Conservation (phyloP, 2,329 filamentous ascomycete species). For the Catunica adiposa region DNA sequence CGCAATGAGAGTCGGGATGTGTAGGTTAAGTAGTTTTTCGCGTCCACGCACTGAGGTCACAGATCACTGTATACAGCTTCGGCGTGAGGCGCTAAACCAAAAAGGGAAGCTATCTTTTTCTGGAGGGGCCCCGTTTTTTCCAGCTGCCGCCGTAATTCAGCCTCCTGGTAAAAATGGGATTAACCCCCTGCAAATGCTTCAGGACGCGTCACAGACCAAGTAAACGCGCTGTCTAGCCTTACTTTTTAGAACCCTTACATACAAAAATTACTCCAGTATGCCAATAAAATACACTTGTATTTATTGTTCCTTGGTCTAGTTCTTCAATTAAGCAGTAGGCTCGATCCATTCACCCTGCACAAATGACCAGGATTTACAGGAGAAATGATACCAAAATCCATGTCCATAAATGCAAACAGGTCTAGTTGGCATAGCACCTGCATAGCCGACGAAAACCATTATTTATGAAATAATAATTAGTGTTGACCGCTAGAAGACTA, state of each 20-base stretch:
- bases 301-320: neutral
- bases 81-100: constrained; percentile 15
- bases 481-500: too few species aligned
- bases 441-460: neutral
- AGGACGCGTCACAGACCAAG: neutral
- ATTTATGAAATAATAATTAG: neutral
- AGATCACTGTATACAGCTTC: constrained; percentile 27
- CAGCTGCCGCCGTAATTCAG: constrained; percentile 5
- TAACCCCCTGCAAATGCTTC: constrained; percentile 1
- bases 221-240: neutral
- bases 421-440: constrained; percentile 1
- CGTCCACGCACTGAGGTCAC: constrained; percentile 28
- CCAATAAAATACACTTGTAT: neutral
- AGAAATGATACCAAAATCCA: neutral
- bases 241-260: neutral
- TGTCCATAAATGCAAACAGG: neutral
- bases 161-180: neutral
- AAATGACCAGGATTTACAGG: neutral
- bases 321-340: neutral
- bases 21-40: constrained; percentile 42
- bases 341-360: constrained; percentile 4
- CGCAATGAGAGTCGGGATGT: constrained; percentile 22
- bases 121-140: constrained; percentile 15
- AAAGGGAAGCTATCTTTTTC: constrained; percentile 16
- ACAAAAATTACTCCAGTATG: neutral